Evolutionary conservation across 768 basidiomycete species (phyloP), one percentile per base, ranked within the genome.

Genomic region (Nidula microcarpa): DNA sequence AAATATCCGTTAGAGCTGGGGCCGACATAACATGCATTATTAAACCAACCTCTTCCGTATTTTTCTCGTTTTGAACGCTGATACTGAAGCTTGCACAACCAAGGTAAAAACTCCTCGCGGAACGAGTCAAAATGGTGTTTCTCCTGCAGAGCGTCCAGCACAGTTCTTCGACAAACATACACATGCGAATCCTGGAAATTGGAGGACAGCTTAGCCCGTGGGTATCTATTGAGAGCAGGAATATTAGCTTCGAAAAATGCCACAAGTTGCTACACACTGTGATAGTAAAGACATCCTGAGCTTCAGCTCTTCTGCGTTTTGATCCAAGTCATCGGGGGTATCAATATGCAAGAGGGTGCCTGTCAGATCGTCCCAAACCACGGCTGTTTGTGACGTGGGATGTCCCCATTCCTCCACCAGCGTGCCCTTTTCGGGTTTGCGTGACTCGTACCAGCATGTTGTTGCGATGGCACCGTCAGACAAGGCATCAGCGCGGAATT

Each of bases 51-150:
- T 23, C 68, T 55, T 71, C 68, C 33, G 57, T 89, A 89, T 68
- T 84, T 87, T 46, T 67, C 69, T 57, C 74, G 74, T 59, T 82
- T 85, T 13, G 76, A 74, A 8, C 73, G 71, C 54, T 85, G 86
- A 65, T 93, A 93, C 56, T 91, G 89, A 5, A 90, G 72, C 64
- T 91, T 94, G 71, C 92, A 89, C 52, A 97, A 64, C 91, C 94
- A 97, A 0, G 95, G 95, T 9, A 98, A 65, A 61, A 97, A 91
- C 55, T 97, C 93, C 66, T 95, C 89, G 49, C 89, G 79, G 49
- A 98, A 76, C 13, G 94, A 96, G 49, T 91, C 86, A 41, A 94
- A 77, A 59, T 84, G 79, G 4, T 70, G 71, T 60, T 90, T 91
- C 55, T 82, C 78, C 9, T 81, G 77, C 30, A 94, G 72, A 10